Evolutionary conservation across 192 early-diverging fungal genomes (phyloP).

Genomic region (Fimicolochytrium jonesii): DNA sequence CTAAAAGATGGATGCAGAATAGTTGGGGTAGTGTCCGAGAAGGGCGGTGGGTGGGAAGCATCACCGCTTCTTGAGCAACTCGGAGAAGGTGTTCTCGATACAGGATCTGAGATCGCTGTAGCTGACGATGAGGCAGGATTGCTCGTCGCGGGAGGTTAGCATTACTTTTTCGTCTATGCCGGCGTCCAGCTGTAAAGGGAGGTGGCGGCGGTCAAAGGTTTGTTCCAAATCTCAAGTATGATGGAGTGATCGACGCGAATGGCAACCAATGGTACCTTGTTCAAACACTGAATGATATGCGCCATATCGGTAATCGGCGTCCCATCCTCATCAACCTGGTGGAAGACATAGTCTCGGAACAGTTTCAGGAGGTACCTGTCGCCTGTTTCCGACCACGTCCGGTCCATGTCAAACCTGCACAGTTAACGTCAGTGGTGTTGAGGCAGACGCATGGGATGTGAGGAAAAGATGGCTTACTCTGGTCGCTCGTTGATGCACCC

Average conservation of each 20-base stretch:
- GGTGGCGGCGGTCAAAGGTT: background rate
- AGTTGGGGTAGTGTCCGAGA: too few relatives aligned
- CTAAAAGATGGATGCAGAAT: too few relatives aligned
- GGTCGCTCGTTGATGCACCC: conserved; percentile 91
- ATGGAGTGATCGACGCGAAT: conserved; percentile 6
- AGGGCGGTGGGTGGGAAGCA: too few relatives aligned
- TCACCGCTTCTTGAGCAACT: conserved; percentile 62
- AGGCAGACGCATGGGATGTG: too few relatives aligned
- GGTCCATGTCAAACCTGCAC: conserved; percentile 76
- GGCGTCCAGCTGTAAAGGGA: conserved; percentile 78
- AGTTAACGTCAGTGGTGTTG: background rate
- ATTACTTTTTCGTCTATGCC: conserved; percentile 92
- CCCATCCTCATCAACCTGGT: conserved; percentile 81
- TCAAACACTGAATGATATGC: conserved; percentile 90
- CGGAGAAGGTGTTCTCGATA: conserved; percentile 79
- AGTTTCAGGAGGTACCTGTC: conserved; percentile 97
- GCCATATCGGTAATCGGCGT: conserved; percentile 83
- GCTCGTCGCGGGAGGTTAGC: conserved; percentile 93
- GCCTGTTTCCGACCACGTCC: conserved; percentile 95
- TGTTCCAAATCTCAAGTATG: background rate
- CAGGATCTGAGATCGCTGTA: conserved; percentile 93
- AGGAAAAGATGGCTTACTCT: too few relatives aligned
- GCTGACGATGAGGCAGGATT: conserved; percentile 93
- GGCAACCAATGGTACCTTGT: conserved; percentile 64
- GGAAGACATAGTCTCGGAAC: conserved; percentile 98